Base-by-base conservation (phyloP, 106 monocot genomes). In the Alisma plantagoaquatica region DNA sequence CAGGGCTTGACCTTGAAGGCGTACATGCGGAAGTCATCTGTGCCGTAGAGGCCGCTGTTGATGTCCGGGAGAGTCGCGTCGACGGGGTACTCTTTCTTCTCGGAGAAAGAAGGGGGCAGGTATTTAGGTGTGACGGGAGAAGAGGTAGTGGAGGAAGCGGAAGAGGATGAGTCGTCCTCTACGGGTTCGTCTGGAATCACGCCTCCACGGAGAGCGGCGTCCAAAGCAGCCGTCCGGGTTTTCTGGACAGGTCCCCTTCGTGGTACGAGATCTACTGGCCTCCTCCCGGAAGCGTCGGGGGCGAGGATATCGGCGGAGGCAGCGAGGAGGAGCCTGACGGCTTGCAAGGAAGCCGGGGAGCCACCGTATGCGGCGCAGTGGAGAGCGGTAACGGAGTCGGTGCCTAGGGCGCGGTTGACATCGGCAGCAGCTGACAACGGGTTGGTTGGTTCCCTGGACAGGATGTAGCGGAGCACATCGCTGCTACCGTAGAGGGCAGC, bases 1-100 rank as follows among this genome's bases (percentile, higher is more conserved):
- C 92, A 87, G 2, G 87, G 82, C 63, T 83, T 86, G 47, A 93
- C 74, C 74, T 93, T 93, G 82, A 93, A 93, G 24, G 68, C 55
- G 44, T 79, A 93, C 92, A 93, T 93, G 31, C 92, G 81, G 71
- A 93, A 93, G 51, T 93, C 92, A 52, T 93, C 92, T 43, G 86
- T 86, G 51, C 76, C 70, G 74, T 82, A 92, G 54, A 92, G 51
- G 19, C 92, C 92, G 55, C 60, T 76, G 49, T 92, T 92, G 53
- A 92, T 82, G 59, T 92, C 92, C 11, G 91, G 91, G 22, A 92
- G 59, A 7, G 85, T 82, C 29, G 70, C 56, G 53, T 92, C 85
- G 30, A 54, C 69, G 41, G 91, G 91, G 60, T 81, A 92, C 60
- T 91, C 91, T 45, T 75, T 85, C 67, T 69, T 77, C 46, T 62